phyloP scores from a whole-genome alignment of 2,329 filamentous ascomycete species.

The Lachnellula suecica region DNA sequence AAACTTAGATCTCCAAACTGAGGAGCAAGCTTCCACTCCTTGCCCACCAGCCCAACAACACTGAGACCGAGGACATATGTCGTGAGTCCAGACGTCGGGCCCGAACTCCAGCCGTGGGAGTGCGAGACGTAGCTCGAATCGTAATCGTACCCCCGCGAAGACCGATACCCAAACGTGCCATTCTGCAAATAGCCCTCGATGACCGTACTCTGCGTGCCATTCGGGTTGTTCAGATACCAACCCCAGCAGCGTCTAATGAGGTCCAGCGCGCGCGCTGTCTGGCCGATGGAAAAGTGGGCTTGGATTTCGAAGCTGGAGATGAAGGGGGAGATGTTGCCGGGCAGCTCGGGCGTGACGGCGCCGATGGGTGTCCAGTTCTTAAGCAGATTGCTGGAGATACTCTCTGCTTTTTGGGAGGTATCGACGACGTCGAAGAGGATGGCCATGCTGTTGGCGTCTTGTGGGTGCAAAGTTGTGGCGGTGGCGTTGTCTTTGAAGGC shows the following conservation, averaged over 20 bases:
- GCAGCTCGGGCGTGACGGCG: slow-evolving; percentile 53
- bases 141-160: slow-evolving; percentile 48
- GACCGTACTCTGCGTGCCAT: slow-evolving; percentile 56
- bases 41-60: slow-evolving; percentile 35
- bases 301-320: slow-evolving; percentile 59
- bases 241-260: slow-evolving; percentile 60
- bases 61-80: slow-evolving; percentile 42
- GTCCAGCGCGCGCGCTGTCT: slow-evolving; percentile 50
- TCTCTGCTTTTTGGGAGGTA: slow-evolving; percentile 22
- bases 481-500: slow-evolving; percentile 38
- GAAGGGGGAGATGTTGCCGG: slow-evolving; percentile 57
- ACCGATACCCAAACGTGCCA: slow-evolving; percentile 56
- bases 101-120: slow-evolving; percentile 48
- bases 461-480: slow-evolving; percentile 55
- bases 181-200: slow-evolving; percentile 58
- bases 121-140: slow-evolving; percentile 43
- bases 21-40: slow-evolving; percentile 38
- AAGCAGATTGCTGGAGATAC: slow-evolving; percentile 33
- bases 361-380: slow-evolving; percentile 56
- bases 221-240: slow-evolving; percentile 57
- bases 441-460: slow-evolving; percentile 59
- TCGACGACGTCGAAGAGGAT: slow-evolving; percentile 35
- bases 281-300: slow-evolving; percentile 50
- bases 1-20: slow-evolving; percentile 39
- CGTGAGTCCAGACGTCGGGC: slow-evolving; percentile 45